These are phyloP conservation scores for Exophiala viscosa DNA, from an alignment of 2,329 filamentous ascomycete genomes.

Conservation along the genomic window DNA sequence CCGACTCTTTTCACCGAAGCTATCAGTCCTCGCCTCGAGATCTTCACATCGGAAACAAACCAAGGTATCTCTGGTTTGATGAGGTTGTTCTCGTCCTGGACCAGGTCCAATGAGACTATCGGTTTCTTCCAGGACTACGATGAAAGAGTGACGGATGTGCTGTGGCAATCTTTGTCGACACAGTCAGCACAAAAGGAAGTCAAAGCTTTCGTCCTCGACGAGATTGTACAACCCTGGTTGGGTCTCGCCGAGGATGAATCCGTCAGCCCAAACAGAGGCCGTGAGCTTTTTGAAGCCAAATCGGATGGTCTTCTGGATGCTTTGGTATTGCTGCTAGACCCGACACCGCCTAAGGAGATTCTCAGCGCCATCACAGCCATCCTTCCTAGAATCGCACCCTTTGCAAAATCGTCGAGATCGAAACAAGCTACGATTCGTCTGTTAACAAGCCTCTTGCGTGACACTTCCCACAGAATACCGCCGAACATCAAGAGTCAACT, in stretches of 20 bases:
- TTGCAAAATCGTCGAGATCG: conserved; percentile 16
- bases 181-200: conserved; percentile 81
- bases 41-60: conserved; percentile 77
- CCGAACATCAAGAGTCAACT: conserved; percentile 24
- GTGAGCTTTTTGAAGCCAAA: conserved; percentile 10
- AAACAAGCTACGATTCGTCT: conserved; percentile 15
- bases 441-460: conserved; percentile 43
- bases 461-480: conserved; percentile 12
- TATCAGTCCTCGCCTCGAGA: conserved; percentile 71
- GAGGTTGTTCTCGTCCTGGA: conserved; percentile 77
- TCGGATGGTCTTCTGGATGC: conserved; percentile 63
- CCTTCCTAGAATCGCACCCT: conserved; percentile 19
- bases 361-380: conserved; percentile 18
- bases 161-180: conserved; percentile 69
- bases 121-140: conserved; percentile 66
- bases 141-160: conserved; percentile 57
- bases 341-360: conserved; percentile 20
- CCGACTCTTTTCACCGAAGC: conserved; percentile 68
- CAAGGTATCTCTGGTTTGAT: conserved; percentile 83
- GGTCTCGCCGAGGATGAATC: conserved; percentile 49
- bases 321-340: conserved; percentile 68
- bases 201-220: conserved; percentile 71
- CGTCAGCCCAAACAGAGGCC: conserved; percentile 47
- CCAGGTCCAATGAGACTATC: conserved; percentile 62
- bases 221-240: conserved; percentile 59